Evolutionary conservation across 257 asterid genomes (phyloP), one percentile per base, ranked within the genome.

Genomic region (Oldenlandia corymbosa): DNA sequence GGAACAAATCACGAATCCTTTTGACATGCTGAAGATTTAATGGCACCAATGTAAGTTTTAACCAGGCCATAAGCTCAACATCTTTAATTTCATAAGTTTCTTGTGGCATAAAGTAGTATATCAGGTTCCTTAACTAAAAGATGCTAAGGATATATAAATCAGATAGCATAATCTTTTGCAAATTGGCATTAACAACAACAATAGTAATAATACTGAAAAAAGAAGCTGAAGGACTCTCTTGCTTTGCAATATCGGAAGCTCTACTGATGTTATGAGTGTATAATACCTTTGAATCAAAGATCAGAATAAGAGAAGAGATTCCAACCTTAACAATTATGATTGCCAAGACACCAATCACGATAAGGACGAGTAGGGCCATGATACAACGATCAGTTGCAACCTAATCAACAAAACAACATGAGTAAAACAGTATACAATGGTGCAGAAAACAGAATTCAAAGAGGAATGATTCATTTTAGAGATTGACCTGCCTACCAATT

Each of bases 351-450:
- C 99, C 99, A 56, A 75, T n/a, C 73, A 92, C 97, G 62, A 89
- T 89, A 68, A 92, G 89, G 80, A 87, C 82, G 66, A 92, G 97
- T 73, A 92, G 75, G 68, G 76, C 86, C 99, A 92, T 92, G 75
- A 92, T 92, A 74, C 99, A 92, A 66, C 87, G 80, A 64, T 92
- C 99, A 83, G 99, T 92, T 58, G 99, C 99, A 83, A 92, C 92
- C 99, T 92, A 78, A 62, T 67, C 46, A 67, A 72, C 70, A 70
- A 60, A 74, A 37, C 69, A 68, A 70, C 60, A 63, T 74, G 53
- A 75, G 81, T 66, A 55, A 60, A n/a, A 75, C 26, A 60, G 50
- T 51, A 62, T 54, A 68, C 66, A 18, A 58, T n/a, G 10, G 55
- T 43, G 14, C 39, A 43, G 32, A 47, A 28, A 55, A 37, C 10